Evolutionary conservation across 2,329 filamentous ascomycete genomes (phyloP), one percentile per base, ranked within the genome.

Genomic region (Fusarium irregulare): DNA sequence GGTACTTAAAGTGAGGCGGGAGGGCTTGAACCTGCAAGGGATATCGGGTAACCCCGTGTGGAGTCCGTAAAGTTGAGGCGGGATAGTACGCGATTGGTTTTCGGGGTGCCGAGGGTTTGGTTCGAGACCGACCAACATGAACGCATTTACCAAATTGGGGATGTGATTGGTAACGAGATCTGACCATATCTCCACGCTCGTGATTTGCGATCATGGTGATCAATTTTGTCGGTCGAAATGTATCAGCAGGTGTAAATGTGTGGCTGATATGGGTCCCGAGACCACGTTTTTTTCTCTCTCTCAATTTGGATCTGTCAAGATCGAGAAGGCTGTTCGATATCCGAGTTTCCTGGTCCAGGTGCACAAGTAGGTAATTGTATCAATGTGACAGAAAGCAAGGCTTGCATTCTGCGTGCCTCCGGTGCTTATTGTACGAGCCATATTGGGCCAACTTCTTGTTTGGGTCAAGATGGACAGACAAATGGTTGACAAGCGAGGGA

Each of bases 21-120:
- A 75, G 62, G 65, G 63, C 67, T 63, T 70, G 46, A 50, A 58
- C 56, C 60, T 72, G 70, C 71, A 74, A 72, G 71, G 70, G 71
- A 75, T 67, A 60, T 73, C 73, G 73, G 73, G 73, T 74, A 73
- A 72, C 68, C 70, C 70, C 73, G 72, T 70, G 73, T 73, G 73
- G 73, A 74, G 68, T 64, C 51, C 21, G 49, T 51, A 47, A 62
- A 70, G 68, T 71, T 65, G 61, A 72, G 70, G 68, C 73, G 73
- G 73, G 71, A 76, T 64, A 53, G 69, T 64, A 73, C 72, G 73
- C 71, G 73, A 76, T 76, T 76, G 73, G 73, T 76, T 72, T 73
- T 73, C 73, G 55, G 50, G 66, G 69, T 75, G 73, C 73, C 73
- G 56, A 51, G 66, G 69, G 71, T 73, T 69, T 74, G 73, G 73